A percentile compares a stretch with the other conserved stretches of the same genome.
Evolutionary conservation across 345 rosid species (phyloP).

Genomic region (Euphorbia peplus): DNA sequence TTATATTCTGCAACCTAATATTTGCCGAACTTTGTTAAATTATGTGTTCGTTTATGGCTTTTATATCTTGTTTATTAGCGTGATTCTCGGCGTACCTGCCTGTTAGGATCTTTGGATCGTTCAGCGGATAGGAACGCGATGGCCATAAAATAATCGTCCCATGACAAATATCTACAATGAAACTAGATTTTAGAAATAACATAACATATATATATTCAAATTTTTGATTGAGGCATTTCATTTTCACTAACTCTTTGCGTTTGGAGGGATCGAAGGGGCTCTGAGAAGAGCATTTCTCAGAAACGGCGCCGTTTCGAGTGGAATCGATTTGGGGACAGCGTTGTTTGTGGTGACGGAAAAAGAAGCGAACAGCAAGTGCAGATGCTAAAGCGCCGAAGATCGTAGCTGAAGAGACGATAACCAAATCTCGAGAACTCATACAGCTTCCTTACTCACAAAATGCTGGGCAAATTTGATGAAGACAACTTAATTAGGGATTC

Average conservation of each 20-base stretch:
- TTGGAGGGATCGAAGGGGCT: conserved; percentile 75
- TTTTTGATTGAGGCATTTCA: not conserved
- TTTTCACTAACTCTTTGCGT: conserved; percentile 59
- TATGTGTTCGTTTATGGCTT: too few species aligned
- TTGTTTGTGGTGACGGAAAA: conserved; percentile 37
- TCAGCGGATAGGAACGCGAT: conserved; percentile 80
- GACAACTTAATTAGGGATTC: too few species aligned
- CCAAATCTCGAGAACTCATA: conserved; percentile 64
- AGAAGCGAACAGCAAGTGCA: conserved; percentile 50
- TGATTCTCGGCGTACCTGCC: conserved; percentile 90
- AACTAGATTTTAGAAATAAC: too few species aligned
- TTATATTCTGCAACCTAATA: too few species aligned
- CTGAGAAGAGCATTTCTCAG: conserved; percentile 33
- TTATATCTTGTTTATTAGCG: too few species aligned
- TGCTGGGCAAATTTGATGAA: conserved; percentile 1
- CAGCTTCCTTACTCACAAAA: conserved; percentile 9
- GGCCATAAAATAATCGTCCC: conserved; percentile 98
- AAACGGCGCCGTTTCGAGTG: conserved; percentile 29
- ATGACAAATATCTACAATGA: conserved; percentile 63
- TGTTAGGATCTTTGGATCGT: conserved; percentile 90
- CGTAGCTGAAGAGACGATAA: conserved; percentile 58
- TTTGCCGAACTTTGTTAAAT: too few species aligned
- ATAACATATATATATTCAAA: too few species aligned
- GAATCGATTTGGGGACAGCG: conserved; percentile 25
- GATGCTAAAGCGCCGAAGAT: conserved; percentile 64